These are phyloP conservation scores for Ophiocordyceps camponoti-saundersi DNA, from an alignment of 2,329 filamentous ascomycete genomes.

Conservation along the genomic window DNA sequence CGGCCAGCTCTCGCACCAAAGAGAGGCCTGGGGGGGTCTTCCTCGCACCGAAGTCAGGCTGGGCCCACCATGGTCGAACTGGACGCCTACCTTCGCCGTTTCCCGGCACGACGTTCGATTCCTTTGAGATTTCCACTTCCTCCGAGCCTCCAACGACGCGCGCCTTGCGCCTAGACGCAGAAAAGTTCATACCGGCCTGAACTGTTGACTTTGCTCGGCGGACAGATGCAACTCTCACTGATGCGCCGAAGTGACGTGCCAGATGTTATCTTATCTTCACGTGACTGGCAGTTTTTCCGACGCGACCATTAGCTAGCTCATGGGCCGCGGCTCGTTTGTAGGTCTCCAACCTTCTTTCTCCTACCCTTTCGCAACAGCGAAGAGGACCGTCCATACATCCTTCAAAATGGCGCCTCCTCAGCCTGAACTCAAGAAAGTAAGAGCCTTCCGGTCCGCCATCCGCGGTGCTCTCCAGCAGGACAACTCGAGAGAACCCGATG, in stretches of 20 bases:
- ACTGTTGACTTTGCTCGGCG: background rate
- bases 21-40: conserved; percentile 17
- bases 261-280: conserved; percentile 28
- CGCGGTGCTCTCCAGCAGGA: background rate
- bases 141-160: conserved; percentile 60
- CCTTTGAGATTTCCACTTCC: conserved; percentile 32
- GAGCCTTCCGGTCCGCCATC: background rate
- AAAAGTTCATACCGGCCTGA: conserved; percentile 29
- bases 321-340: background rate
- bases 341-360: background rate
- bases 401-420: conserved; percentile 91
- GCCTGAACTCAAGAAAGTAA: conserved; percentile 95
- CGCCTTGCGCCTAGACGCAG: conserved; percentile 47
- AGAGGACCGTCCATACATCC: conserved; percentile 5
- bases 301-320: conserved; percentile 1
- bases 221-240: background rate
- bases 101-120: conserved; percentile 6
- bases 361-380: conserved; percentile 7
- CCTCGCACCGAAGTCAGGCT: conserved; percentile 14
- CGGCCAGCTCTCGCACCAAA: conserved; percentile 26
- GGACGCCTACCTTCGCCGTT: conserved; percentile 18
- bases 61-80: conserved; percentile 8
- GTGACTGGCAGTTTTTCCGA: conserved; percentile 19
- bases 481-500: background rate
- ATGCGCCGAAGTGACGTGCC: background rate